These are phyloP conservation scores for Moesziomyces parantarcticus DNA, from an alignment of 1,284 basidiomycete genomes.

Conservation along the genomic window DNA sequence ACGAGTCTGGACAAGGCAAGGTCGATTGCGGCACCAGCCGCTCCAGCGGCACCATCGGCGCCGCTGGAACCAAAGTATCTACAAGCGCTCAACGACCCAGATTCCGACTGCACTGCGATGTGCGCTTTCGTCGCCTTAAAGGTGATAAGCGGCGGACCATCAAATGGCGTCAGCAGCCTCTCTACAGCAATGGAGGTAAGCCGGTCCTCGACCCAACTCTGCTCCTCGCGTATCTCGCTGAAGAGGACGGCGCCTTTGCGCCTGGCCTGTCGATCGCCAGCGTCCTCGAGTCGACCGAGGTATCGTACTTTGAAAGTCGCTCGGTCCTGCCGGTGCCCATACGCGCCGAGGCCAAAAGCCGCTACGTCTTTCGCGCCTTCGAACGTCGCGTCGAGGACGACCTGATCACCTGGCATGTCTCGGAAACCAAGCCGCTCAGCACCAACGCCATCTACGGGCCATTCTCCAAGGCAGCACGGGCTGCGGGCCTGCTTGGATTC, in stretches of 20 bases:
- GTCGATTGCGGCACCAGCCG: too few species aligned
- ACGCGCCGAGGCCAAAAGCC: constrained; percentile 1
- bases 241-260: neutral
- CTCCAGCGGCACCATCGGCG: too few species aligned
- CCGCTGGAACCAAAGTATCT: too few species aligned
- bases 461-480: neutral
- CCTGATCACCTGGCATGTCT: neutral
- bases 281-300: neutral
- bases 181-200: constrained; percentile 1
- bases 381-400: neutral
- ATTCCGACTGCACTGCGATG: constrained; percentile 5
- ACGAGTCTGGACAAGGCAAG: too few species aligned
- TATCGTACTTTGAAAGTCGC: neutral
- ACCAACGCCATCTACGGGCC: neutral
- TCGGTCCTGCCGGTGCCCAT: neutral
- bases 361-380: neutral
- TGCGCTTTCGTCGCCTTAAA: neutral
- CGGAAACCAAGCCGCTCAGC: neutral
- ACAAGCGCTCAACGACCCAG: neutral
- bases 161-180: constrained; percentile 5
- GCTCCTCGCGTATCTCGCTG: constrained; percentile 5
- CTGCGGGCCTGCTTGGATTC: constrained; percentile 6
- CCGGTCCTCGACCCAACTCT: constrained; percentile 1
- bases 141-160: neutral
- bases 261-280: neutral